Conservation (phyloP, 768 basidiomycete species). For the Lanmaoa rubissima region DNA sequence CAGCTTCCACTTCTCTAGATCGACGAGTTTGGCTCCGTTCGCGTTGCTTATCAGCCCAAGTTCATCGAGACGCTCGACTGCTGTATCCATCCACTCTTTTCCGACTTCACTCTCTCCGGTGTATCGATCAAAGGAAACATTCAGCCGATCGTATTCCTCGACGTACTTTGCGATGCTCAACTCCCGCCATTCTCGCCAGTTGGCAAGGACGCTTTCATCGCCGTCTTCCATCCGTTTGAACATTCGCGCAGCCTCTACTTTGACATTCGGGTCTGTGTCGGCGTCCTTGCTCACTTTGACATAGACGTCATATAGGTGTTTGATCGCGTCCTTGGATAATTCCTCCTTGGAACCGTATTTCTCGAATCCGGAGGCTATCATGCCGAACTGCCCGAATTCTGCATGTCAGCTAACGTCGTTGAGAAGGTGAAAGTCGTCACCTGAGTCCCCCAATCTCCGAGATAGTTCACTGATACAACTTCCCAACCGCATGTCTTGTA, state of each 20-base stretch:
- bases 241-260: conserved; percentile 74
- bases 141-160: conserved; percentile 84
- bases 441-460: conserved; percentile 99
- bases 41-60: conserved; percentile 73
- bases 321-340: conserved; percentile 86
- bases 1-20: conserved; percentile 87
- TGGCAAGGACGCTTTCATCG: conserved; percentile 75
- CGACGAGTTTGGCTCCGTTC: conserved; percentile 82
- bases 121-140: conserved; percentile 90
- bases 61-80: conserved; percentile 63
- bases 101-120: conserved; percentile 85
- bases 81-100: conserved; percentile 68
- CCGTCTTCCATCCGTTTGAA: conserved; percentile 97
- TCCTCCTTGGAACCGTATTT: conserved; percentile 86
- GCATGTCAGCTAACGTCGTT: background rate
- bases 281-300: conserved; percentile 91
- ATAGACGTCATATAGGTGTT: conserved; percentile 92
- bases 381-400: conserved; percentile 55
- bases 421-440: conserved; percentile 37
- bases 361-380: conserved; percentile 89
- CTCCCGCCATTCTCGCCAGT: conserved; percentile 94
- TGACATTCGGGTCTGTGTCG: conserved; percentile 66
- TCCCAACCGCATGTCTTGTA: conserved; percentile 94
- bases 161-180: conserved; percentile 87
- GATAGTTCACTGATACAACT: conserved; percentile 88